Percentiles rank a stretch among this genome's conserved stretches.
Conservation (phyloP, 306 rosid genomes). For the Medicago arabica region DNA sequence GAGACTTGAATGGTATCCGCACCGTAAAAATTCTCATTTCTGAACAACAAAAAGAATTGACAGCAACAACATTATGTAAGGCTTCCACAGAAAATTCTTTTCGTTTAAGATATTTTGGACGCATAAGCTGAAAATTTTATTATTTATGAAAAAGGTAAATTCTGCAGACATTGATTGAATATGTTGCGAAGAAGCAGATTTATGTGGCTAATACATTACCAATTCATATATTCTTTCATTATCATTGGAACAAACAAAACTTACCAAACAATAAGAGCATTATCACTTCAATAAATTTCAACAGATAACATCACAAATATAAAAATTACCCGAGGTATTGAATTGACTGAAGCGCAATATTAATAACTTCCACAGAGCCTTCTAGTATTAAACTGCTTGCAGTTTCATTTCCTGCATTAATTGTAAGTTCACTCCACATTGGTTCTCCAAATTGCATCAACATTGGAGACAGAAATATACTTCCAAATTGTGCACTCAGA, state of each 20-base stretch:
- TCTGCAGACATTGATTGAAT: too few species aligned
- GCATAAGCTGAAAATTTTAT: too few species aligned
- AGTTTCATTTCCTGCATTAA: constrained; percentile 49
- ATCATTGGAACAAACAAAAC: too few species aligned
- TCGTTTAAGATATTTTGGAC: too few species aligned
- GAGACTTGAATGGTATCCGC: constrained; percentile 62
- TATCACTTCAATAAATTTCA: constrained; percentile 10
- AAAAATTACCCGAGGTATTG: constrained; percentile 74
- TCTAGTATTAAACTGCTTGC: constrained; percentile 57
- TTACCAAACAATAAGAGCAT: constrained; percentile 3
- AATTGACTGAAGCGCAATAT: constrained; percentile 76
- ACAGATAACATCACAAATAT: neutral
- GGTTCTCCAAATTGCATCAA: constrained; percentile 69
- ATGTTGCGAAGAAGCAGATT: neutral
- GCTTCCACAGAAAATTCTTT: too few species aligned
- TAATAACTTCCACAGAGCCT: constrained; percentile 75
- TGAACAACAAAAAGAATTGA: constrained; percentile 42
- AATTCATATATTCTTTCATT: too few species aligned
- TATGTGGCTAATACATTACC: neutral
- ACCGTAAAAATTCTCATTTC: constrained; percentile 77
- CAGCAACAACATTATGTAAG: too few species aligned
- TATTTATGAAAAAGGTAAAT: too few species aligned
- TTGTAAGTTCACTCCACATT: constrained; percentile 56
- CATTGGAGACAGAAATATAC: constrained; percentile 69
- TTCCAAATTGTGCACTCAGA: constrained; percentile 68